Base-by-base conservation (phyloP, 306 rosid species). In the Vicia sativa region DNA sequence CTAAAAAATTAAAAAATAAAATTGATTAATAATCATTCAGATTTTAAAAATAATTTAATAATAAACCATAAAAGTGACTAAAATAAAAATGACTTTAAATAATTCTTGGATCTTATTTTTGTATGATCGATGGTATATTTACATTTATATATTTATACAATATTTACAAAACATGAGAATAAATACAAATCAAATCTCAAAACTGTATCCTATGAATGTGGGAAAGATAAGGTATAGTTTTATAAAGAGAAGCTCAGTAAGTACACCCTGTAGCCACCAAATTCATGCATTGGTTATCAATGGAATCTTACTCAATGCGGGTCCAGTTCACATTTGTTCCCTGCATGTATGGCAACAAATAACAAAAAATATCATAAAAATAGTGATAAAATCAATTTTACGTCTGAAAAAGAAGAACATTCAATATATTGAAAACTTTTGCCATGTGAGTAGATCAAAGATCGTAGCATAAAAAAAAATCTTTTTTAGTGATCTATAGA, bases 251-350 rank as follows among this genome's bases (percentile, higher is more conserved):
- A 4, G 35, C 49, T 62, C 41, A 37, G 19, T 16, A 3, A 46
- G 44, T 13, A 14, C 26, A 59, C 37, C n/a, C n/a, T 26, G 35
- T 19, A 11, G 53, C 65, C 66, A 58, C 60, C 73, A 10, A 44
- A 26, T 37, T 71, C 55, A 44, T 29, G 73, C 71, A 64, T 48
- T 48, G 52, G 41, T 25, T 21, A 48, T 42, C 57, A 65, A 73
- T 70, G 82, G 82, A 81, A 62, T 81, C 82, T 70, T 60, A 59
- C 80, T 77, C 82, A 65, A 26, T 41, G 61, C 3, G 66, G 78
- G 70, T 67, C 84, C 62, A 12, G 6, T 16, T 61, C 16, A 44
- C n/a, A 60, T 28, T 43, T 67, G 23, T 21, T 21, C 23, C 23
- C 23, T 21, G 23, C 23, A 21, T 21, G 23, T 21, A 21, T 21